Evolutionary conservation across 108 stramenopile species (phyloP), one percentile per base, ranked within the genome.

Genomic region (Cylindrotheca closterium): DNA sequence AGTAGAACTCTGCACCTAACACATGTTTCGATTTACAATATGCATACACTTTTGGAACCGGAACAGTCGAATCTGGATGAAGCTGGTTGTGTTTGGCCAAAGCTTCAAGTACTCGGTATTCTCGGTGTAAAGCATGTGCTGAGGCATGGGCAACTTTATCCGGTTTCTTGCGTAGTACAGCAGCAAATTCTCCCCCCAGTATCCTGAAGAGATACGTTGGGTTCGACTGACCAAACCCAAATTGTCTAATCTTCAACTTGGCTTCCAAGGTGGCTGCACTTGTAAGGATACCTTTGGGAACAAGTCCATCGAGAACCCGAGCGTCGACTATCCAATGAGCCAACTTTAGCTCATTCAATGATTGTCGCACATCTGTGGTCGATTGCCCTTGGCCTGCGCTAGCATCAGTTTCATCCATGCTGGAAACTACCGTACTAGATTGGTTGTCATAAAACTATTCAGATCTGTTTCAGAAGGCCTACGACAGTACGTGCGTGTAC

Each of bases 171-270:
- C 96, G 80, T 21, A 97, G 85, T 17, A 95, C 95, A 33, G 89
- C 46, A 8, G 23, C 17, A 53, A 60, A 70, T 2, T 29, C 25
- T 8, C 42, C 57, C 22, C 51, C 24, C n/a, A 49, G 28, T 26
- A 95, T 71, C 15, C 55, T 67, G 2, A 96, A 54, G 21, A 95
- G 62, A 71, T 93, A 98, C 5, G 98, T 98, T 29, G 98, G 98
- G 79, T 97, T 97, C 27, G 88, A 90, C 63, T 98, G 98, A 7
- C 98, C 98, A 64, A 96, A 95, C 34, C 89, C 89, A 69, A 97
- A 93, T 68, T 92, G 89, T 25, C 74, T 80, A 50, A 92, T 60
- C 45, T 65, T 49, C 28, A 87, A n/a, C 8, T 54, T 51, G 10
- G 66, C 26, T 10, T 42, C 42, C 8, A 72, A 53, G 26, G 18